These are phyloP conservation scores for Fomitiporia mediterranea DNA, from an alignment of 1,284 basidiomycete species.

Conservation along the genomic window DNA sequence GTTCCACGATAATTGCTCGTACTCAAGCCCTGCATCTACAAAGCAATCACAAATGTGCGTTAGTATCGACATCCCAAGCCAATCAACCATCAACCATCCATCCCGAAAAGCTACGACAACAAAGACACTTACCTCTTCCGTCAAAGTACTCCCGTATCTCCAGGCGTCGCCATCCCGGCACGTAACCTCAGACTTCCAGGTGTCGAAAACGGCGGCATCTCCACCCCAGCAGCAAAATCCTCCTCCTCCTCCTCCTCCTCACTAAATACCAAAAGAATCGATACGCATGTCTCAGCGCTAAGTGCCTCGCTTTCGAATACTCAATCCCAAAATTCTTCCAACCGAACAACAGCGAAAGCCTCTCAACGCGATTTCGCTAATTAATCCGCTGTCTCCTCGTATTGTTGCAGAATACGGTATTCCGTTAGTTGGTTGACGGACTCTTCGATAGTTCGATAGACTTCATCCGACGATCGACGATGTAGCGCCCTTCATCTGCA, in stretches of 20 bases:
- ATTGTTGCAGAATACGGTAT: conserved; percentile 74
- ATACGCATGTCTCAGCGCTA: conserved; percentile 90
- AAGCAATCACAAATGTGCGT: conserved; percentile 28
- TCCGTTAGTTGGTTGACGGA: conserved; percentile 76
- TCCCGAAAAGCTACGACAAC: not conserved
- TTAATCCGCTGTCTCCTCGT: conserved; percentile 96
- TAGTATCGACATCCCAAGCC: conserved; percentile 7
- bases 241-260: conserved; percentile 60
- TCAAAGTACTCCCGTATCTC: conserved; percentile 91
- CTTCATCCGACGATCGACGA: conserved; percentile 88
- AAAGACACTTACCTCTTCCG: conserved; percentile 69
- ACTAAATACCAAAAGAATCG: conserved; percentile 91
- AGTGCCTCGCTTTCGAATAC: conserved; percentile 92
- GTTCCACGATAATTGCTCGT: conserved; percentile 89
- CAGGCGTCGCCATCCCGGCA: conserved; percentile 80
- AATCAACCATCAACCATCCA: not conserved
- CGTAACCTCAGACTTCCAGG: conserved; percentile 85
- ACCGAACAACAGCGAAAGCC: conserved; percentile 87
- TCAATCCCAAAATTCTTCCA: conserved; percentile 99
- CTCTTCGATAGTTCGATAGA: conserved; percentile 91
- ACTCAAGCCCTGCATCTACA: conserved; percentile 72
- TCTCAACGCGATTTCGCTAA: conserved; percentile 96
- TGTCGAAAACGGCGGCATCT: conserved; percentile 70
- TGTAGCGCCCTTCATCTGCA: conserved; percentile 87
- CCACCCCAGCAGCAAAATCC: conserved; percentile 45